Conservation (phyloP, 2,329 filamentous ascomycete species). For the Drechslera avenae region DNA sequence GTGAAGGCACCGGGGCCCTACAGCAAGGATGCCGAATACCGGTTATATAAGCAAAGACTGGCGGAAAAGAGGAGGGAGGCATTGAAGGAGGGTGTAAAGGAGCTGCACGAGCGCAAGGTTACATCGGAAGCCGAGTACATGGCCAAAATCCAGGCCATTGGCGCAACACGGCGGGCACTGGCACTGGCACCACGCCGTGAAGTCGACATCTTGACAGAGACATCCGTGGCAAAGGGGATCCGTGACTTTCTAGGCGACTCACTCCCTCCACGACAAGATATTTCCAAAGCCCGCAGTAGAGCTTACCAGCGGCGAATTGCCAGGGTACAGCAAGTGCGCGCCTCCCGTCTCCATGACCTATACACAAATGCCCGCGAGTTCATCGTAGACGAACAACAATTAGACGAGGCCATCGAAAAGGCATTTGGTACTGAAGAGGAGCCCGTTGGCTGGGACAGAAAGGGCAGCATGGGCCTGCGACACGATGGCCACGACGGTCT, state of each 20-base stretch:
- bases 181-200: slow-evolving; percentile 70
- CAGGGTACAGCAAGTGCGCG: slow-evolving; percentile 63
- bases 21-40: slow-evolving; percentile 54
- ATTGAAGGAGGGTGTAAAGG: slow-evolving; percentile 70
- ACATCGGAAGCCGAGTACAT: slow-evolving; percentile 28
- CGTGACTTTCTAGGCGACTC: slow-evolving; percentile 43
- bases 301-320: slow-evolving; percentile 51
- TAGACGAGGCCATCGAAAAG: slow-evolving; percentile 73
- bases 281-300: slow-evolving; percentile 36
- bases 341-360: slow-evolving; percentile 78
- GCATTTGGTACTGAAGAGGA: slow-evolving; percentile 70
- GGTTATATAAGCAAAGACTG: slow-evolving; percentile 73
- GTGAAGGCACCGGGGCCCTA: slow-evolving; percentile 42
- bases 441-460: slow-evolving; percentile 48
- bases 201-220: slow-evolving; percentile 55
- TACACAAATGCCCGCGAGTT: slow-evolving; percentile 89
- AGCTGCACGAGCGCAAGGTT: slow-evolving; percentile 62
- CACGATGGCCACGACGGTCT: slow-evolving; percentile 30
- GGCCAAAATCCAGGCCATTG: slow-evolving; percentile 34
- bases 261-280: slow-evolving; percentile 32
- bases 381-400: slow-evolving; percentile 79
- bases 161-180: slow-evolving; percentile 56
- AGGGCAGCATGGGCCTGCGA: slow-evolving; percentile 26
- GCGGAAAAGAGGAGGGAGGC: slow-evolving; percentile 73
- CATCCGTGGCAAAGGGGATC: slow-evolving; percentile 37